These are phyloP conservation scores for Pythium rhizo-oryzae DNA, from an alignment of 352 stramenopile genomes.

Conservation along the genomic window DNA sequence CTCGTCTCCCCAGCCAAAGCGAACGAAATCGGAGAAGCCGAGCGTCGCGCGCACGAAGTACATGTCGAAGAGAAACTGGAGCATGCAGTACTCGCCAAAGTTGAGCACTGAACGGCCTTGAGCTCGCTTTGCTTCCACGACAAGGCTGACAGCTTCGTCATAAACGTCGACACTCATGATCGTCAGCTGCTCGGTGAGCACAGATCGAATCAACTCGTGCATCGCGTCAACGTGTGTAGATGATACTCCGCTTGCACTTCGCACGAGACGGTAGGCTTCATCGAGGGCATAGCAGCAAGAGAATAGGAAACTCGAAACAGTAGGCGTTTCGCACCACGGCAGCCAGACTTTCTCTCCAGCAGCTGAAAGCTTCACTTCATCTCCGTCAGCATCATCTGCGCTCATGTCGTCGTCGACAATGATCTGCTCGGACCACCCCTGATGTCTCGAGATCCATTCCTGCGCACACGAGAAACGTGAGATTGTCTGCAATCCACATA, in stretches of 20 bases:
- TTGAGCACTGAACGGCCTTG: constrained; percentile 63
- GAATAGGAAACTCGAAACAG: constrained; percentile 84
- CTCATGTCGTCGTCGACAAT: constrained; percentile 42
- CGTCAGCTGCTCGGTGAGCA: constrained; percentile 81
- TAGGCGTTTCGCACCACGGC: constrained; percentile 82
- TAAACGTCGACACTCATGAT: constrained; percentile 77
- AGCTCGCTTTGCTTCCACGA: constrained; percentile 52
- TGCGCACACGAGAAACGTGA: constrained; percentile 16
- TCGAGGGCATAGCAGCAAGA: constrained; percentile 85
- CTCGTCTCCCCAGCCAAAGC: constrained; percentile 88
- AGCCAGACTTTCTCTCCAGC: constrained; percentile 76
- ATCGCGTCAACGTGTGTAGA: constrained; percentile 57
- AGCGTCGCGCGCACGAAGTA: constrained; percentile 88
- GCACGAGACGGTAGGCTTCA: constrained; percentile 69
- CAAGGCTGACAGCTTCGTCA: constrained; percentile 59
- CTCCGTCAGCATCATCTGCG: constrained; percentile 33
- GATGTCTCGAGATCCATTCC: constrained; percentile 75
- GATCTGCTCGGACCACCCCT: constrained; percentile 75
- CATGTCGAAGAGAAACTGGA: constrained; percentile 90
- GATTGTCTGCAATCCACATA: not conserved
- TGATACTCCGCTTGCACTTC: constrained; percentile 39
- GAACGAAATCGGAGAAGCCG: constrained; percentile 85
- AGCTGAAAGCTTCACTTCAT: constrained; percentile 43
- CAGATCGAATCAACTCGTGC: constrained; percentile 65
- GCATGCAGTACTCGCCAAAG: constrained; percentile 83